Conservation (phyloP, 352 stramenopile genomes). For the Phytophthora nicotianae region DNA sequence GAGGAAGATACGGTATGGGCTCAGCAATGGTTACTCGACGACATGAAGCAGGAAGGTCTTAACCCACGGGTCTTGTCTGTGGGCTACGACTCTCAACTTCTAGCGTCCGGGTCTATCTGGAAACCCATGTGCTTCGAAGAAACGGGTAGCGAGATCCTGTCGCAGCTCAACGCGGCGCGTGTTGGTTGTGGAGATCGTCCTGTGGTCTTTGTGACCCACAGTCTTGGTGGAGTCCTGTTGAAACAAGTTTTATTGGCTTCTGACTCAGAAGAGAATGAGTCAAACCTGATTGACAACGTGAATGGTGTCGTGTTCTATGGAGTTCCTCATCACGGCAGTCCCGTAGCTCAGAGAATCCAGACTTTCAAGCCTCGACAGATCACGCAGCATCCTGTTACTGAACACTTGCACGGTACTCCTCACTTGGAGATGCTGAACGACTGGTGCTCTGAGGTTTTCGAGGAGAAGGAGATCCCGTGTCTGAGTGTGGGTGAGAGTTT, state of each 20-base stretch:
- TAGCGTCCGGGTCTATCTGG: constrained; percentile 76
- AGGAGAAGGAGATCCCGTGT: constrained; percentile 54
- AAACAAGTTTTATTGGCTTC: constrained; percentile 77
- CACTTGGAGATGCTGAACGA: constrained; percentile 83
- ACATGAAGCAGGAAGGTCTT: constrained; percentile 59
- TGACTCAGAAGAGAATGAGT: constrained; percentile 6
- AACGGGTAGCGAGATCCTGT: constrained; percentile 67
- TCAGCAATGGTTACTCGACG: constrained; percentile 67
- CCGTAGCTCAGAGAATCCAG: constrained; percentile 69
- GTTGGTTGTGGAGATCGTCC: constrained; percentile 66
- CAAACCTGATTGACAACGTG: constrained; percentile 60
- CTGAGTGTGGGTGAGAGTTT: constrained; percentile 73
- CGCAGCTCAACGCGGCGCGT: constrained; percentile 61
- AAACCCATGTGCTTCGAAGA: constrained; percentile 76
- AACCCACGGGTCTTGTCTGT: constrained; percentile 79
- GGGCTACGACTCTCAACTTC: constrained; percentile 82
- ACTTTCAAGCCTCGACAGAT: constrained; percentile 54
- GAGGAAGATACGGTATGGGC: constrained; percentile 68
- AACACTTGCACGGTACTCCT: constrained; percentile 77
- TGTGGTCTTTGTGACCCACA: constrained; percentile 87
- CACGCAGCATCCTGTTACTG: constrained; percentile 71
- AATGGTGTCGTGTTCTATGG: constrained; percentile 81
- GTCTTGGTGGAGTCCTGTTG: constrained; percentile 80
- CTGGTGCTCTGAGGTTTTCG: constrained; percentile 63
- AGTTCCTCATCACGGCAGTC: constrained; percentile 81